These are phyloP conservation scores for Fimicolochytrium jonesii DNA, from an alignment of 192 early-diverging fungal genomes.

Conservation along the genomic window DNA sequence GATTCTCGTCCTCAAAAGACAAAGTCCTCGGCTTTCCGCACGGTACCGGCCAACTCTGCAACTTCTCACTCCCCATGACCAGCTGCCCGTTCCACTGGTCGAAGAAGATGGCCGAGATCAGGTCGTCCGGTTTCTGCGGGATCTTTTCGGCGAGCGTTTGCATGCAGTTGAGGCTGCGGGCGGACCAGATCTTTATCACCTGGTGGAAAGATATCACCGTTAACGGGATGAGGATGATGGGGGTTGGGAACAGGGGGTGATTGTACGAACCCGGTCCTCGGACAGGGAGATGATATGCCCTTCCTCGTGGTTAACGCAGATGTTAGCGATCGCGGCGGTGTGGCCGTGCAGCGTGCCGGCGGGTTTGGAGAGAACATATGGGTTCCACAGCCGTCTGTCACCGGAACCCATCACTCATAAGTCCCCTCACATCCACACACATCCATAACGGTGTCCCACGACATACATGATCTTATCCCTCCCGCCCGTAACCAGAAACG, in stretches of 20 bases:
- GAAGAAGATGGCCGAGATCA: slow-evolving; percentile 52
- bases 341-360: slow-evolving; percentile 55
- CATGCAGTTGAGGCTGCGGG: slow-evolving; percentile 51
- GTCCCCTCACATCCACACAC: too few species aligned
- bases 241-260: neutral
- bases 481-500: slow-evolving; percentile 61
- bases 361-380: slow-evolving; percentile 61
- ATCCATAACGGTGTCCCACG: neutral
- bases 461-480: slow-evolving; percentile 60
- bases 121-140: slow-evolving; percentile 53
- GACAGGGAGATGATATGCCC: slow-evolving; percentile 54
- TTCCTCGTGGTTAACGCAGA: slow-evolving; percentile 56
- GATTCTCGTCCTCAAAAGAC: too few species aligned
- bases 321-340: slow-evolving; percentile 43
- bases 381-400: slow-evolving; percentile 59
- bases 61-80: slow-evolving; percentile 50
- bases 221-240: neutral
- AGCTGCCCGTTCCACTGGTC: slow-evolving; percentile 48
- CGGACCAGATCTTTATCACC: slow-evolving; percentile 63
- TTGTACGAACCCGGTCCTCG: slow-evolving; percentile 52
- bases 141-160: slow-evolving; percentile 59
- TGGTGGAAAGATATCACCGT: slow-evolving; percentile 3
- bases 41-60: slow-evolving; percentile 52
- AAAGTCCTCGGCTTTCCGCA: slow-evolving; percentile 5
- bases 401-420: neutral